Base-by-base conservation (phyloP, 495 filamentous ascomycete genomes). In the Bathelium albidoporum region DNA sequence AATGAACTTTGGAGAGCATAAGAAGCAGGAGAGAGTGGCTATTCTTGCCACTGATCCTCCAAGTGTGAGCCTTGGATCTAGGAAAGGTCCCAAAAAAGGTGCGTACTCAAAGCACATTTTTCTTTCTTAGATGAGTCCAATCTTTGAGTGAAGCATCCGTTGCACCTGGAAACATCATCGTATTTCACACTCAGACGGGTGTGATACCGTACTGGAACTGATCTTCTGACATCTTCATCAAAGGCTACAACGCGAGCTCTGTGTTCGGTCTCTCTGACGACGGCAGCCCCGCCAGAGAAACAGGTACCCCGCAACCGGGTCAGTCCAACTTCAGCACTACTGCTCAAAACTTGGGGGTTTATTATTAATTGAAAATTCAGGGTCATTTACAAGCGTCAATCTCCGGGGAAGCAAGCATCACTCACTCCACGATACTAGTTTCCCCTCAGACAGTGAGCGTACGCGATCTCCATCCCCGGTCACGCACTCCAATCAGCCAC, bases 1-100 rank as follows among this genome's bases (percentile, higher is more conserved):
- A 74, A 78, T 88, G 58, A 85, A 88, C 10, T 98, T 93, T 75
- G 94, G 95, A 45, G 86, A 87, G 63, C 78, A 83, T 61, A 97
- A 97, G 77, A 84, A 89, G 71, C 80, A 84, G 53, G 91, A 95
- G 72, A 82, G 94, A 58, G 90, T 90, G 68, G 87, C 90, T 79
- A 73, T 72, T 75, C 74, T 59, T 18, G 68, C 68, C 1, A 70
- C 65, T 61, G 68, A 70, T 43, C 70, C 60, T 10, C 49, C 49
- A 28, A 55, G 29, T 55, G 29, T 55, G 49, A 55, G 49, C 24
- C 9, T 20, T 10, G 49, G 49, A 55, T 24, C 49, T 7, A 55
- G 49, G 24, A 55, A 55, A 55, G 49, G 49, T 11, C 49, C 49
- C 2, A 55, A 55, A 16, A 55, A 55, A 29, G 49, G 49, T 55